Conservation (phyloP, 805 yeast species). For the Ogataea trehalophila region DNA sequence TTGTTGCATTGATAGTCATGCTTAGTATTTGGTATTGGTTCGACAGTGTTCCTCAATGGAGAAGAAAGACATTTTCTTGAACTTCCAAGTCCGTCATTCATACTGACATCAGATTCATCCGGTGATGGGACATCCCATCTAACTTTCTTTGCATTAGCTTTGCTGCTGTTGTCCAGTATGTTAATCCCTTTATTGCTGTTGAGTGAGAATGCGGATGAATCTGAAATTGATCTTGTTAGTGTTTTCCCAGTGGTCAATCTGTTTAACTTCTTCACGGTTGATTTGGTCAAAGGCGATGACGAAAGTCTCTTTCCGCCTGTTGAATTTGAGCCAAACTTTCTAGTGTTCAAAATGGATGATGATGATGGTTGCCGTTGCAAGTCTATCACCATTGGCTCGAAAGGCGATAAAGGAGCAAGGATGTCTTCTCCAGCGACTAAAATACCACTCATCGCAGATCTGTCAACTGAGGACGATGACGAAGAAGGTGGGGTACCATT, state of each 20-base stretch:
- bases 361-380: neutral
- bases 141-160: conserved; percentile 33
- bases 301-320: conserved; percentile 17
- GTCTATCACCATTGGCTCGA: conserved; percentile 1
- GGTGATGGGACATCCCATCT: conserved; percentile 38
- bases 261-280: conserved; percentile 12
- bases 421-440: neutral
- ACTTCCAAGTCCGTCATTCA: conserved; percentile 8
- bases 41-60: conserved; percentile 1
- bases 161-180: too few species aligned
- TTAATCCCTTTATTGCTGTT: conserved; percentile 10
- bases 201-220: neutral
- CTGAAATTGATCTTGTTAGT: conserved; percentile 4
- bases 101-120: conserved; percentile 17
- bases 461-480: neutral
- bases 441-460: neutral
- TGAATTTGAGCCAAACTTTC: neutral
- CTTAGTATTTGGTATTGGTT: neutral
- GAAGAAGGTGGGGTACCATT: conserved; percentile 1
- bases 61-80: conserved; percentile 8
- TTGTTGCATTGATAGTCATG: neutral
- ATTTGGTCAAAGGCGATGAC: conserved; percentile 21
- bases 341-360: neutral
- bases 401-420: conserved; percentile 1
- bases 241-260: conserved; percentile 8